Evolutionary conservation across 1,284 basidiomycete species (phyloP).

Genomic region (Anthracocystis setariae): DNA sequence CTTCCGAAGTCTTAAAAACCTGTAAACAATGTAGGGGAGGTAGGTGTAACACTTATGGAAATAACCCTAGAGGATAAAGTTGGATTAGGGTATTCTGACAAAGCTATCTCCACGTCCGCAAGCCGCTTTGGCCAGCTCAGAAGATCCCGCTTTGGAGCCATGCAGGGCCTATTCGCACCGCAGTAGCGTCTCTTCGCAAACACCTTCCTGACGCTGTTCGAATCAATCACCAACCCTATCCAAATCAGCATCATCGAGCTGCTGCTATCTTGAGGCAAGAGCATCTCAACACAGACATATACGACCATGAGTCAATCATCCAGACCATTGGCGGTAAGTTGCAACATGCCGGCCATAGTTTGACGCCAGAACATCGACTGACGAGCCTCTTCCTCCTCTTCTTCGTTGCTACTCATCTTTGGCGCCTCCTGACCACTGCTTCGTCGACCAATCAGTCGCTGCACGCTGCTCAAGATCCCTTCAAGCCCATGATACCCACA

Average conservation of each 20-base stretch:
- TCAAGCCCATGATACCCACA: constrained; percentile 48
- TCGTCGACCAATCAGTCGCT: constrained; percentile 22
- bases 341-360: neutral
- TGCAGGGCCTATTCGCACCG: constrained; percentile 1
- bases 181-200: neutral
- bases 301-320: constrained; percentile 3
- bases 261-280: neutral
- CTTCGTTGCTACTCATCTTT: too few species aligned
- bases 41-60: neutral
- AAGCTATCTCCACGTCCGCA: constrained; percentile 19
- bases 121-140: constrained; percentile 34
- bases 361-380: too few species aligned
- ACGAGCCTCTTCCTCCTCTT: neutral
- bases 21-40: neutral
- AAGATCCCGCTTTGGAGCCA: constrained; percentile 1
- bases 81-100: constrained; percentile 19
- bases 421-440: neutral
- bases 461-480: constrained; percentile 28
- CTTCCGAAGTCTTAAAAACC: neutral
- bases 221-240: neutral
- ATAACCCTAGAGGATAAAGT: too few species aligned
- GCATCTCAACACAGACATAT: neutral
- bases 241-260: neutral
- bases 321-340: constrained; percentile 36
- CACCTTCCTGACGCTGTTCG: neutral